Evolutionary conservation across 1,284 basidiomycete species (phyloP), one percentile per base, ranked within the genome.

Genomic region (Trametes hirsuta): DNA sequence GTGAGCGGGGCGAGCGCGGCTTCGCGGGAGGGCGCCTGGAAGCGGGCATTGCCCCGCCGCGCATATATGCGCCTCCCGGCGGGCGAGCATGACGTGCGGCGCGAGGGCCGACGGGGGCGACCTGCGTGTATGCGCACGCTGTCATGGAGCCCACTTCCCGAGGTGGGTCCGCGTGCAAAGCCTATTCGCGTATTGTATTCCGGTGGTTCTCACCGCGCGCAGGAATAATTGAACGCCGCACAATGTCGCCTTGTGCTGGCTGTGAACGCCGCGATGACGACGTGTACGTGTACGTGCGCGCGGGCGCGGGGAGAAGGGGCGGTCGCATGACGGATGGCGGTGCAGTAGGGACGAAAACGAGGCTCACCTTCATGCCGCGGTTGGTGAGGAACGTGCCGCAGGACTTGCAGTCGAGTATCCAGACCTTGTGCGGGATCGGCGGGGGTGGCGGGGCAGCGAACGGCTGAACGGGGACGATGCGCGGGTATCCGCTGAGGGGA

Each of bases 381-480:
- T 94, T 93, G 18, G 90, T 90, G 48, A 94, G 74, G 71, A 94
- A 94, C 47, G 79, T 83, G 37, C 81, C 80, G 71, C 92, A 94
- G 18, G 84, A 80, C 65, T 81, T 86, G 76, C 93, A 94, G 71
- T 91, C 87, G 55, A 94, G 76, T 35, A 91, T 84, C 83, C 90
- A 94, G 56, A 94, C 91, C 72, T 89, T 87, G 75, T 88, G 87
- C 3, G 80, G 62, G 9, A 68, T 61, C 15, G 68, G 66, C 2
- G 64, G 66, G 0, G 68, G 66, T 2, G 65, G 67, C 11, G 66
- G 61, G n/a, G 60, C 30, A 37, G 50, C 39, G 58, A 63, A 58
- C 3, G 64, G 44, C 21, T 63, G 68, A 2, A 62, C 59, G 14
- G 56, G 68, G 1, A 63, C 21, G 21, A 59, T 24, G 41, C 58